These are phyloP conservation scores for Cercospora canescens DNA, from an alignment of 2,329 filamentous ascomycete genomes.

Conservation along the genomic window DNA sequence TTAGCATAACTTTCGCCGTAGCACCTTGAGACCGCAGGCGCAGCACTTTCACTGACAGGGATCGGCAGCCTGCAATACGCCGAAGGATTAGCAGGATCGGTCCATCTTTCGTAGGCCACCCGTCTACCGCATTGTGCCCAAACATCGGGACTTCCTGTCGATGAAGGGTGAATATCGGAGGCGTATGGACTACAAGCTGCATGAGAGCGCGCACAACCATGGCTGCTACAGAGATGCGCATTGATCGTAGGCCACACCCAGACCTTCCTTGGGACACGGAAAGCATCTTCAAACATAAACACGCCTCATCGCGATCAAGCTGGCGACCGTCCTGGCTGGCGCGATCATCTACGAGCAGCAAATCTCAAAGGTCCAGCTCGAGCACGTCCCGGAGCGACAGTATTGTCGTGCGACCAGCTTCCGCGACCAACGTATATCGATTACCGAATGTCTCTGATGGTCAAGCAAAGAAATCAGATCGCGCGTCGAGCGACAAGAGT, in stretches of 20 bases:
- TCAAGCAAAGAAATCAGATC: background rate
- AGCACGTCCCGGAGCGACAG: constrained; percentile 10
- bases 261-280: constrained; percentile 7
- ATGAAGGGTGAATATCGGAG: background rate
- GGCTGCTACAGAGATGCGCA: constrained; percentile 1
- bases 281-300: background rate
- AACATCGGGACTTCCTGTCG: background rate
- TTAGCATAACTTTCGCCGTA: background rate
- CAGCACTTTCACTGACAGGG: background rate
- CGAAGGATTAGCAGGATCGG: background rate
- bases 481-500: background rate
- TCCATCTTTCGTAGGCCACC: background rate
- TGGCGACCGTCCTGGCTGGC: constrained; percentile 14
- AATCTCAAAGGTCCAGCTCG: constrained; percentile 7
- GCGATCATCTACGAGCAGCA: constrained; percentile 5
- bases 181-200: background rate
- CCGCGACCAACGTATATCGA: constrained; percentile 11
- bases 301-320: constrained; percentile 1
- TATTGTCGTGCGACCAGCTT: background rate
- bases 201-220: background rate
- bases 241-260: constrained; percentile 9
- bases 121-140: background rate
- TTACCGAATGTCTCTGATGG: background rate
- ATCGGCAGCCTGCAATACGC: background rate
- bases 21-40: background rate